These are phyloP conservation scores for Metschnikowia cubensis DNA, from an alignment of 805 yeast genomes.

Conservation along the genomic window DNA sequence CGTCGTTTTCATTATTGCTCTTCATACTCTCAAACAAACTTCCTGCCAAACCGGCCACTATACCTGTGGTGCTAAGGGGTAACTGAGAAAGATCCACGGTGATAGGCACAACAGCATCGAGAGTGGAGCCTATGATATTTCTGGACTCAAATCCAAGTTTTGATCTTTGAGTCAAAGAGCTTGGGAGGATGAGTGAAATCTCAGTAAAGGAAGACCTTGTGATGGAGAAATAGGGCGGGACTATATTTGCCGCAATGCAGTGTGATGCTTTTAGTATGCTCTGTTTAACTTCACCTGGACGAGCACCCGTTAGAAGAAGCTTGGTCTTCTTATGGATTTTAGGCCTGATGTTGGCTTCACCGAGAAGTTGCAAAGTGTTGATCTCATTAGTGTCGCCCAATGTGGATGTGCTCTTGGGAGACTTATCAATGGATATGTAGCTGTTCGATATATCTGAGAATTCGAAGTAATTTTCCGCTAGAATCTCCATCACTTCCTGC, in stretches of 20 bases:
- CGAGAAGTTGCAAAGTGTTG: constrained; percentile 8
- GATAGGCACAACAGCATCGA: constrained; percentile 55
- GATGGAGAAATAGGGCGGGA: constrained; percentile 48
- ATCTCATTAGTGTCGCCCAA: constrained; percentile 1
- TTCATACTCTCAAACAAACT: constrained; percentile 36
- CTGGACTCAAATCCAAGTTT: constrained; percentile 39
- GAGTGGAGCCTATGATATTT: constrained; percentile 51
- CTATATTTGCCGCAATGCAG: constrained; percentile 26
- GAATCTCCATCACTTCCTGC: constrained; percentile 42
- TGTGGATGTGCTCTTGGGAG: not conserved
- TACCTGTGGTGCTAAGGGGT: constrained; percentile 61
- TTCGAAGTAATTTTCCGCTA: constrained; percentile 41
- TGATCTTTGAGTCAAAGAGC: constrained; percentile 31
- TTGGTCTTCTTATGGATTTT: constrained; percentile 35
- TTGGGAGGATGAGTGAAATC: constrained; percentile 46
- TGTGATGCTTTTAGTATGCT: constrained; percentile 44
- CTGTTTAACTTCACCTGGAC: constrained; percentile 43
- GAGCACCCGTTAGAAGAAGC: constrained; percentile 55
- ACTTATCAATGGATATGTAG: constrained; percentile 24
- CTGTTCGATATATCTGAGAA: constrained; percentile 45
- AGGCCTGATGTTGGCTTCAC: constrained; percentile 37
- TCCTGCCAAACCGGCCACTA: constrained; percentile 62
- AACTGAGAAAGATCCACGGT: constrained; percentile 49
- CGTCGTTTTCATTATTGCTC: constrained; percentile 12
- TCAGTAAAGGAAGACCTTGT: constrained; percentile 51